Percentiles rank a stretch among this genome's conserved stretches.
Conservation (phyloP, 108 stramenopile genomes). For the Cylindrotheca closterium region DNA sequence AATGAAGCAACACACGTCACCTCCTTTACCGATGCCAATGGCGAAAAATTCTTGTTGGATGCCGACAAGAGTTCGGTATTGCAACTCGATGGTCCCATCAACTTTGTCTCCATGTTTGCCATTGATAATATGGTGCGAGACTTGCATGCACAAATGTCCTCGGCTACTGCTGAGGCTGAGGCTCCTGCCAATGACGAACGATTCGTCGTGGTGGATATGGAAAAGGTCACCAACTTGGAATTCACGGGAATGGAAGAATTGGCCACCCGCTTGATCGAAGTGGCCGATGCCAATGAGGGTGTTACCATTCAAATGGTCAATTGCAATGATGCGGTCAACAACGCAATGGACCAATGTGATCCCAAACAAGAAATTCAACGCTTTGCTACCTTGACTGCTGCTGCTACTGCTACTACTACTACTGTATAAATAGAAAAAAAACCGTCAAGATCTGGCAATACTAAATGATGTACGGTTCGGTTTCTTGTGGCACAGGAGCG, state of each 20-base stretch:
- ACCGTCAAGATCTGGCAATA: too few species aligned
- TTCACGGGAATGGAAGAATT: slow-evolving; percentile 45
- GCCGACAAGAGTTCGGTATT: slow-evolving; percentile 15
- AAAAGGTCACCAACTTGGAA: slow-evolving; percentile 25
- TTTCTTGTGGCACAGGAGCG: too few species aligned
- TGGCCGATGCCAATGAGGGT: slow-evolving; percentile 10
- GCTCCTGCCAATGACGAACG: neutral
- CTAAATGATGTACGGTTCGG: too few species aligned
- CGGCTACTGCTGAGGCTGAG: too few species aligned
- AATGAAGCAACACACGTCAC: neutral
- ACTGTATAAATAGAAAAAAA: neutral
- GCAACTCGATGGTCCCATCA: slow-evolving; percentile 29
- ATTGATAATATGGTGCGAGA: slow-evolving; percentile 30
- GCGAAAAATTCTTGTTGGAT: slow-evolving; percentile 6
- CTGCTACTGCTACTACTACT: neutral
- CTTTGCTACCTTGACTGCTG: neutral
- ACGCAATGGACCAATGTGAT: slow-evolving; percentile 29
- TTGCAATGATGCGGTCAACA: slow-evolving; percentile 6
- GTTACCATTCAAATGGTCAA: slow-evolving; percentile 31
- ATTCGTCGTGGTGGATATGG: slow-evolving; percentile 33
- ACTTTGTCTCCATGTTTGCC: slow-evolving; percentile 36
- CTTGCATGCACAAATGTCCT: too few species aligned
- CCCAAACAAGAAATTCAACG: slow-evolving; percentile 9
- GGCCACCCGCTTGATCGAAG: slow-evolving; percentile 31
- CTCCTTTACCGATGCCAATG: slow-evolving; percentile 11